Conservation (phyloP, 495 filamentous ascomycete species). For the Aspergillus funiculosus region DNA sequence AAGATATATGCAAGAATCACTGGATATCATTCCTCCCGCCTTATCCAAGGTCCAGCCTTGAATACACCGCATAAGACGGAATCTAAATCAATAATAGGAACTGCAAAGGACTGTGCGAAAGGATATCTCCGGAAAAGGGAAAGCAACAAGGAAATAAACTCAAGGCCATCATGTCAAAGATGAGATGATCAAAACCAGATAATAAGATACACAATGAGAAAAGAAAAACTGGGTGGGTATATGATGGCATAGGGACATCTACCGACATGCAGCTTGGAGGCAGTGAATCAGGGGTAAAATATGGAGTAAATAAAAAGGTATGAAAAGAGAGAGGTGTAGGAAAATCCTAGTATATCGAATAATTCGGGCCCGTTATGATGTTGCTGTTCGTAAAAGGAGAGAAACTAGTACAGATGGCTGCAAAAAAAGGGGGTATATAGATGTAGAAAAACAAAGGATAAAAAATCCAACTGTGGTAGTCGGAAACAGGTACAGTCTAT, state of each 20-base stretch:
- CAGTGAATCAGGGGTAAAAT: neutral
- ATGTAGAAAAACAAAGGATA: slow-evolving; percentile 19
- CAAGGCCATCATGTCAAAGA: neutral
- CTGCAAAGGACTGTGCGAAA: neutral
- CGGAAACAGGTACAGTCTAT: slow-evolving; percentile 11
- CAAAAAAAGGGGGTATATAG: slow-evolving; percentile 32
- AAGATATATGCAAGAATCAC: slow-evolving; percentile 8
- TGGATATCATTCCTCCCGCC: slow-evolving; percentile 8
- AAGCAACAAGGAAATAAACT: neutral
- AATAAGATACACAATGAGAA: slow-evolving; percentile 16
- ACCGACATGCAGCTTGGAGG: neutral
- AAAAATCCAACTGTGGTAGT: slow-evolving; percentile 13
- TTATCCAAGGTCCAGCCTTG: slow-evolving; percentile 14
- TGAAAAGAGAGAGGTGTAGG: slow-evolving; percentile 6
- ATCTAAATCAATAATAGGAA: neutral
- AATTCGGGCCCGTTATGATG: slow-evolving; percentile 10
- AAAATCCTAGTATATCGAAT: neutral
- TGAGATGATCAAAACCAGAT: neutral
- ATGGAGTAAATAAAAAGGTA: slow-evolving; percentile 7
- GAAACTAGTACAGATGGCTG: slow-evolving; percentile 22
- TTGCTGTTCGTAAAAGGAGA: slow-evolving; percentile 17
- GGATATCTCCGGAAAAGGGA: slow-evolving; percentile 8
- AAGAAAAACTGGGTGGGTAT: slow-evolving; percentile 13
- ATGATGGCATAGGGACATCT: neutral
- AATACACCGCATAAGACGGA: neutral